Conservation (phyloP, 2,329 filamentous ascomycete species). For the Scedosporium aurantiacum region DNA sequence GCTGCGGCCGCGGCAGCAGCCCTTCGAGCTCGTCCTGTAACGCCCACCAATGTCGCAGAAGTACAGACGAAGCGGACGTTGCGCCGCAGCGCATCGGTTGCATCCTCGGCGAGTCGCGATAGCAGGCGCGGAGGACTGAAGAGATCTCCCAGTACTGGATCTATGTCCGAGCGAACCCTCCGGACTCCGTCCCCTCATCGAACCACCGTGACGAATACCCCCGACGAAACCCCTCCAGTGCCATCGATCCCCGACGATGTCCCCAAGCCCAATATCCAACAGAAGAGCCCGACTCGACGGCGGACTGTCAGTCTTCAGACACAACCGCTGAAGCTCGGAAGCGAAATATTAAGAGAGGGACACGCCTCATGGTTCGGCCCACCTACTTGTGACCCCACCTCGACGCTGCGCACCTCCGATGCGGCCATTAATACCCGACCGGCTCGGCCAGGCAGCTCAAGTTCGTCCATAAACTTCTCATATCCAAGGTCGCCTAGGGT, state of each 20-base stretch:
- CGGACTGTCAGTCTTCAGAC: conserved; percentile 32
- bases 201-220: conserved; percentile 27
- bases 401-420: conserved; percentile 20
- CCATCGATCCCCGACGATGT: conserved; percentile 55
- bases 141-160: conserved; percentile 59
- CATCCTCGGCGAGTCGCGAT: conserved; percentile 44
- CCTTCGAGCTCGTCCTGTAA: conserved; percentile 64
- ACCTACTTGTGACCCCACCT: conserved; percentile 26
- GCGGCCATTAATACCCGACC: conserved; percentile 31
- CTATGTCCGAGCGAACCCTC: conserved; percentile 85
- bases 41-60: conserved; percentile 68
- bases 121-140: conserved; percentile 37
- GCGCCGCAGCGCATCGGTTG: conserved; percentile 60
- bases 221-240: conserved; percentile 55
- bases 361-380: conserved; percentile 40
- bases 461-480: conserved; percentile 47
- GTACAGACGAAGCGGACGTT: conserved; percentile 80
- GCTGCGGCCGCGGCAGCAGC: conserved; percentile 84
- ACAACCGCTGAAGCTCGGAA: conserved; percentile 41
- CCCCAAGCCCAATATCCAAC: conserved; percentile 11
- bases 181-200: conserved; percentile 58
- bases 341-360: conserved; percentile 35
- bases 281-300: conserved; percentile 19
- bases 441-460: conserved; percentile 31
- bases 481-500: conserved; percentile 37